phyloP scores from a whole-genome alignment of 2,329 filamentous ascomycete species.

The Colletotrichum cuscutae region DNA sequence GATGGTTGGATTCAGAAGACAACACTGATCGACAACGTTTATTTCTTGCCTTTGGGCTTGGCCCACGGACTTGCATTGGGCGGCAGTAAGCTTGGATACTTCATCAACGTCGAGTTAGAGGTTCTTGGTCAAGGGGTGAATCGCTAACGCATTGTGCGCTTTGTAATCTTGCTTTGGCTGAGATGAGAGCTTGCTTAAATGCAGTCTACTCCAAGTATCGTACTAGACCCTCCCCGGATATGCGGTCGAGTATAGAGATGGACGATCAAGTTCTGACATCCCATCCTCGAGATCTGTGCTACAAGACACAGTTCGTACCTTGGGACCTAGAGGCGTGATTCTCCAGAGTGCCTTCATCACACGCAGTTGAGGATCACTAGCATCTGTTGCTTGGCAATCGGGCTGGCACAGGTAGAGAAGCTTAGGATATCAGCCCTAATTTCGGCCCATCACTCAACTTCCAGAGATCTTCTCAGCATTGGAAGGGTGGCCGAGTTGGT shows the following conservation, averaged over 20 bases:
- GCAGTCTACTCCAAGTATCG: constrained; percentile 3
- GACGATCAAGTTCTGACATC: neutral
- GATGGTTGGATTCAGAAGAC: constrained; percentile 35
- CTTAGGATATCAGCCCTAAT: neutral
- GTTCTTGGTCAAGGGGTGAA: too few relatives aligned
- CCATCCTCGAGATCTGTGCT: neutral
- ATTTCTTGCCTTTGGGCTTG: neutral
- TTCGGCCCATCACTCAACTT: accelerated
- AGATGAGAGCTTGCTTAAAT: neutral
- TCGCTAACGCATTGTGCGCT: neutral
- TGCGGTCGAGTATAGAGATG: neutral
- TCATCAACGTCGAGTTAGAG: neutral
- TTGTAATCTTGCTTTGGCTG: constrained; percentile 4
- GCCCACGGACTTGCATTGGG: constrained; percentile 1
- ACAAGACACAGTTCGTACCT: neutral
- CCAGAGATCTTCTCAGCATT: neutral
- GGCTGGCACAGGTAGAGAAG: too few relatives aligned
- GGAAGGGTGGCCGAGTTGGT: constrained; percentile 35
- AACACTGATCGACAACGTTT: neutral
- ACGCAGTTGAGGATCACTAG: too few relatives aligned
- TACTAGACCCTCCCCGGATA: neutral
- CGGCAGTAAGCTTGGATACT: neutral
- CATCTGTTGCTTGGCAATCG: too few relatives aligned
- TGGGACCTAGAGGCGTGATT: neutral
- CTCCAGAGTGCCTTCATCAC: too few relatives aligned